Evolutionary conservation across 1,284 basidiomycete genomes (phyloP).

Genomic region (Erythrobasidium hasegawianum): DNA sequence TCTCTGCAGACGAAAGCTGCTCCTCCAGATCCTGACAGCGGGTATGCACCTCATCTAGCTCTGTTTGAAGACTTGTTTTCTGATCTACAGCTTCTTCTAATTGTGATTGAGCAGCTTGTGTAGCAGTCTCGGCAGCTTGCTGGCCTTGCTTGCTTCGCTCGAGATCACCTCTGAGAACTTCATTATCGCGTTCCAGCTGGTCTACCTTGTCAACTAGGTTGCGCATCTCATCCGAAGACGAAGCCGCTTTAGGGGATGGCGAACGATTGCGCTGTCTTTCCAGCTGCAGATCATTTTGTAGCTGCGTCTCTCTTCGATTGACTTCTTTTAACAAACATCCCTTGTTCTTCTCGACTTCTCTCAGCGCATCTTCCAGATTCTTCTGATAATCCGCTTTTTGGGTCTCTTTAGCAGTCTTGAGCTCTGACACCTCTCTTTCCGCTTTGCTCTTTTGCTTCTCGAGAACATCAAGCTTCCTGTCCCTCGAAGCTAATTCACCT

Average conservation of each 20-base stretch:
- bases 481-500: conserved; percentile 27
- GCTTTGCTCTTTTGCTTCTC: conserved; percentile 15
- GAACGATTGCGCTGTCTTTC: conserved; percentile 5
- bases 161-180: not conserved
- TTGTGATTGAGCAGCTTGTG: conserved; percentile 1
- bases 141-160: not conserved
- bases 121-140: not conserved
- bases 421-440: conserved; percentile 4
- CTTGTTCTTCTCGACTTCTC: conserved; percentile 15
- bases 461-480: conserved; percentile 18
- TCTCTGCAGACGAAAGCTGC: conserved; percentile 9
- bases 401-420: conserved; percentile 11
- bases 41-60: conserved; percentile 1
- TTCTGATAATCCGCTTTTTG: conserved; percentile 1
- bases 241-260: not conserved
- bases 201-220: not conserved
- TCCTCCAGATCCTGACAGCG: conserved; percentile 17
- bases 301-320: conserved; percentile 14
- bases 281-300: conserved; percentile 17
- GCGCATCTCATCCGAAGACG: not conserved
- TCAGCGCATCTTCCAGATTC: conserved; percentile 7
- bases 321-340: conserved; percentile 13
- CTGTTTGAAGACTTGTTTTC: not conserved
- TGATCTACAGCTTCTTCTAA: not conserved
- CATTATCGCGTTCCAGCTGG: not conserved